Base-by-base conservation (phyloP, 2,329 filamentous ascomycete species). In the Cordyceps cateniannulata region DNA sequence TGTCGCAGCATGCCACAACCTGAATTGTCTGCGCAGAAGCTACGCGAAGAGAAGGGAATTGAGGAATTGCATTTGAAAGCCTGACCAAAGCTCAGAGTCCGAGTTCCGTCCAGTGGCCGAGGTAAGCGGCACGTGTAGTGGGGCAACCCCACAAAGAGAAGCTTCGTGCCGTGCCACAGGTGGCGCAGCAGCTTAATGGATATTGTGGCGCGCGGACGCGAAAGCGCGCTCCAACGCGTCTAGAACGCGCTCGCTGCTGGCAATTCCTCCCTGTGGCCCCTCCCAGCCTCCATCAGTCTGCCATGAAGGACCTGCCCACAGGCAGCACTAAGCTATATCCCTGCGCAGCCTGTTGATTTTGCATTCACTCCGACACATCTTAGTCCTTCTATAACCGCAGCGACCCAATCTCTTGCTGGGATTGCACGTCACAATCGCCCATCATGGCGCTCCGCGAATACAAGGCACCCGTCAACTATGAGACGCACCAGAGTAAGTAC, bases 361-460 rank as follows among this genome's bases (percentile, higher is more conserved):
- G 24, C 42, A 61, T 44, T 60, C 25, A 14, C 29, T 45, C 47
- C 35, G 48, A 49, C 20, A 14, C 29, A 42, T 44, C 54, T 59
- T n/a, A 18, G 47, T 49, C 29, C 25, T 48, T 12, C 16, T 18
- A 40, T 12, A 62, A 48, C 20, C 49, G 32, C 59, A 51, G 59
- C 35, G 56, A 59, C 48, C 12, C 25, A 51, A 45, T 42, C 35
- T 44, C 59, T 65, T 32, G 56, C 24, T 51, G 56, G 51, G 57
- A 60, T 52, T 60, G 49, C 62, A 65, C 62, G 66, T 47, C 44
- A 65, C 51, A 63, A 66, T 63, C 58, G 59, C 63, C 66, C 70
- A 77, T 65, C 67, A 97, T 97, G 93, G 89, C 92, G 82, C 89
- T 97, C 71, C 84, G 92, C 70, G 87, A 89, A 66, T 89, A 88